These are phyloP conservation scores for Geotrichum citri-aurantii DNA, from an alignment of 1,139 yeast genomes.

Conservation along the genomic window DNA sequence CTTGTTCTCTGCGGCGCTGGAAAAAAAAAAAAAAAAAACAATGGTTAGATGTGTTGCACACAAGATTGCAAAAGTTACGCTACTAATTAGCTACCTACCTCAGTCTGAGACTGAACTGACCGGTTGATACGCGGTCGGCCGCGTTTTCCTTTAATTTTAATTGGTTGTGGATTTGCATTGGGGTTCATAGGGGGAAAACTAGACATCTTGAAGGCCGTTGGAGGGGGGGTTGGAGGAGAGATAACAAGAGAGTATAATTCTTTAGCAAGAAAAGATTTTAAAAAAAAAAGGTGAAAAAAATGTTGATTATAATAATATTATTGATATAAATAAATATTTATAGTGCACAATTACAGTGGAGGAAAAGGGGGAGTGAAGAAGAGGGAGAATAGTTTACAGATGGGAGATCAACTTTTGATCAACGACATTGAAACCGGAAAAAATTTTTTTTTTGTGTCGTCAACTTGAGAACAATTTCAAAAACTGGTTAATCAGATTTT, in stretches of 20 bases:
- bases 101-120: constrained; percentile 17
- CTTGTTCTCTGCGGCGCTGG: constrained; percentile 13
- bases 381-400: too few relatives aligned
- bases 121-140: constrained; percentile 18
- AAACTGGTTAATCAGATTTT: too few relatives aligned
- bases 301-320: too few relatives aligned
- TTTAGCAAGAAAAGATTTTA: neutral
- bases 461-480: too few relatives aligned
- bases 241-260: neutral
- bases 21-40: neutral
- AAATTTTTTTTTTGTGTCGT: too few relatives aligned
- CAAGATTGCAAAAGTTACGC: neutral
- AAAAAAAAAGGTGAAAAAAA: too few relatives aligned
- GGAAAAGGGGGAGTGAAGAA: too few relatives aligned
- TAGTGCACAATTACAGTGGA: too few relatives aligned
- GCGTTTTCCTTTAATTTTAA: constrained; percentile 12
- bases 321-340: too few relatives aligned
- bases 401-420: too few relatives aligned
- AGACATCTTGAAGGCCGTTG: neutral
- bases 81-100: neutral
- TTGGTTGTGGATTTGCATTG: neutral
- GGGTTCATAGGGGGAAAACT: neutral
- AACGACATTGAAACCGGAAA: too few relatives aligned
- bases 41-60: neutral
- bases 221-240: too few relatives aligned